Base-by-base conservation (phyloP, 495 filamentous ascomycete genomes). In the Xylaria grammica region DNA sequence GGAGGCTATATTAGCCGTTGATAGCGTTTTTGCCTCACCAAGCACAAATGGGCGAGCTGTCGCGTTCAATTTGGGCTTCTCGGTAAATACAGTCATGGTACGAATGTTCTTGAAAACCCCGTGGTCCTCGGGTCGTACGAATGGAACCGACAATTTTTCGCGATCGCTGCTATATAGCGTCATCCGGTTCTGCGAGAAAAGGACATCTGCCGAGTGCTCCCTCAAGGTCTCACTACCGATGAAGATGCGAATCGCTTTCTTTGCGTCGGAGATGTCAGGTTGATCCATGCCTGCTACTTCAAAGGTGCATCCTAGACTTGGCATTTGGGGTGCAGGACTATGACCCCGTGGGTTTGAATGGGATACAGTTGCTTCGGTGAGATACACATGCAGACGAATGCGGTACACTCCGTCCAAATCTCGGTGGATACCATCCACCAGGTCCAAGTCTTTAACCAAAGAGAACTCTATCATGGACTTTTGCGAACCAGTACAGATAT, bases 41-140 rank as follows among this genome's bases (percentile, higher is more conserved):
- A 78, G 72, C 36, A 82, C 73, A 42, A 82, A 84, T 45, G 79
- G 81, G 6, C 78, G 77, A 4, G 83, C 82, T 6, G 80, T 80
- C 20, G 79, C 82, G 48, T 83, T 84, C 40, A 85, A 72, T 51
- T 80, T 81, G 3, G 74, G 74, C 63, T 74, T 82, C 46, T 80
- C 81, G 0, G 79, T 74, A n/a, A 77, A 66, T 24, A 77, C 69
- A 61, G 86, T 85, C 50, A 77, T 79, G 8, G 90, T 92, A 68
- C 78, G 87, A 24, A 98, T 79, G 65, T 84, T 84, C 62, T 90
- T 95, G 81, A 95, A 97, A 3, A 86, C 78, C 9, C 78, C 80
- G 57, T 96, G 92, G 64, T 93, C 88, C 74, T 97, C 94, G n/a
- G 95, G 96, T 44, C 94, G 87, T 51, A 96, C 93, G 63, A 99